These are phyloP conservation scores for Penicillium waksmanii DNA, from an alignment of 495 filamentous ascomycete species.

Conservation along the genomic window DNA sequence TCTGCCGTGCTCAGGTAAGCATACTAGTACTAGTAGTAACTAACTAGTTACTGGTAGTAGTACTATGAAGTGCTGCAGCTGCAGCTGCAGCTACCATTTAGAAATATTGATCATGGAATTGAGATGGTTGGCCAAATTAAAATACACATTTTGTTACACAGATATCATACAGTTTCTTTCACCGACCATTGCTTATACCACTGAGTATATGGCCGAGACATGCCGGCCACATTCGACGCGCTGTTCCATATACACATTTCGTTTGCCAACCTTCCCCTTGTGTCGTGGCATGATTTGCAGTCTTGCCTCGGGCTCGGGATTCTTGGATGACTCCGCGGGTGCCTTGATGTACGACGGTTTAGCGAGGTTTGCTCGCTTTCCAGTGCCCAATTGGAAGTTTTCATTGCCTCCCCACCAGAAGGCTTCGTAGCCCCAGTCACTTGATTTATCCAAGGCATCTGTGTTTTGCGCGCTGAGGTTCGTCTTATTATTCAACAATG, in stretches of 20 bases:
- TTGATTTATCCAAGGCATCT: constrained; percentile 49
- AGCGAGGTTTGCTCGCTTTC: constrained; percentile 77
- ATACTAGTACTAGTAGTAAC: too few species aligned
- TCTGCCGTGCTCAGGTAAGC: too few species aligned
- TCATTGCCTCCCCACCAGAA: constrained; percentile 96
- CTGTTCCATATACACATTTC: constrained; percentile 79
- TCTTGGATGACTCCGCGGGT: constrained; percentile 57
- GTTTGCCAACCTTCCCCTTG: constrained; percentile 65
- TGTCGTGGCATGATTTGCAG: constrained; percentile 84
- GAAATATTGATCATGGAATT: not conserved
- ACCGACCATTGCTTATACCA: constrained; percentile 22
- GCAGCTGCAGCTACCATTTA: not conserved
- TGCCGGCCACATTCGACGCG: constrained; percentile 83
- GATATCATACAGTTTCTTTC: constrained; percentile 32
- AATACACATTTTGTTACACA: constrained; percentile 16
- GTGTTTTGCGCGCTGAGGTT: constrained; percentile 56
- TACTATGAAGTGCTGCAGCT: too few species aligned
- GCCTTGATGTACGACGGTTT: constrained; percentile 79
- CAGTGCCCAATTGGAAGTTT: constrained; percentile 88
- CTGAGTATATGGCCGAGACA: constrained; percentile 78
- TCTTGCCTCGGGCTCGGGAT: constrained; percentile 66
- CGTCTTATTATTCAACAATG: constrained; percentile 78
- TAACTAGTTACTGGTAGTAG: too few species aligned
- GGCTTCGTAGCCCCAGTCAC: constrained; percentile 81
- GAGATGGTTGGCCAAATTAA: not conserved